Evolutionary conservation across 305 asterid species (phyloP), one percentile per base, ranked within the genome.

Genomic region (Solanum chacoense): DNA sequence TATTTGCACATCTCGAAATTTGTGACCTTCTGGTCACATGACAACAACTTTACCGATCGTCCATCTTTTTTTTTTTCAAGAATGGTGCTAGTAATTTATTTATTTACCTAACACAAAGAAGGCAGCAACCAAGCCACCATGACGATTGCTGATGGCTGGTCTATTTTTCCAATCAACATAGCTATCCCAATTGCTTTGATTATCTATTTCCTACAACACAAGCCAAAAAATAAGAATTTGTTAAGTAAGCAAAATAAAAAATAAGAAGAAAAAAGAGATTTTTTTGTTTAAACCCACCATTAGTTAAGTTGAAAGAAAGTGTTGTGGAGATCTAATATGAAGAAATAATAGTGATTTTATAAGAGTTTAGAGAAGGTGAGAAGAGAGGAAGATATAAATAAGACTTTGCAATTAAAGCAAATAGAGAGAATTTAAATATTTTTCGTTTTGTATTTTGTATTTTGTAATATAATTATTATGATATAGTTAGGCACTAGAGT

Each of bases 81-180:
- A 73, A 73, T 73, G 38, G 13, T 72, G 38, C 13, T 31, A 73
- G 40, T 73, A 73, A 73, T 1, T 36, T 87, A 45, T 4, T 28
- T 87, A 45, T 89, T 89, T 73, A 93, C 96, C 98, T 91, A 97
- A 89, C 85, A 97, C 99, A 73, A 97, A 97, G 87, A 95, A 94
- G 74, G 98, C 95, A 72, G 98, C 96, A 63, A 92, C 35, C 97
- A 96, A 94, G 92, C 98, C 99, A 31, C 98, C 99, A 88, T 96
- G 99, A 29, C 89, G 88, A 92, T 89, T 92, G 91, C 90, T 91
- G 24, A 91, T 35, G 31, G 98, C 96, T 16, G 97, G 95, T 69
- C 75, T 93, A 32, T 97, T 95, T 85, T 93, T 94, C 96, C 98
- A 97, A 87, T 94, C 93, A 18, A 93, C 98, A 92, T 96, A 97